Percentiles rank a stretch among this genome's conserved stretches.
These are phyloP conservation scores for Termitomyces sp. DNA, from an alignment of 768 basidiomycete genomes.

Conservation along the genomic window DNA sequence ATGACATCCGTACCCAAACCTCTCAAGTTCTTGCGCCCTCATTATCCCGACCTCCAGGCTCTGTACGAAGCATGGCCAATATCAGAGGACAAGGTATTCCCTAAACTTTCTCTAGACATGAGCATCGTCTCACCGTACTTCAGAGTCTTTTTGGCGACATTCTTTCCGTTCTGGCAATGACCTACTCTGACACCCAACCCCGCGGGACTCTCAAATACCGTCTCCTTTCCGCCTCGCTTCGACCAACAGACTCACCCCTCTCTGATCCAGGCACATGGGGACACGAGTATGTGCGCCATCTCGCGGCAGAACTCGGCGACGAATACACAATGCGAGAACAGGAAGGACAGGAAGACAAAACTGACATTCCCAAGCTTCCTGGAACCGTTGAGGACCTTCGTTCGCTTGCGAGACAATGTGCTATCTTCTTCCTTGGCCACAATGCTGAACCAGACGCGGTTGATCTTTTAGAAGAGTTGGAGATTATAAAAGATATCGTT, in stretches of 20 bases:
- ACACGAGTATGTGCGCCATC: constrained; percentile 96
- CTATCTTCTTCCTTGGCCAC: constrained; percentile 84
- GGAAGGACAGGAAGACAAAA: constrained; percentile 25
- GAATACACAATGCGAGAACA: constrained; percentile 77
- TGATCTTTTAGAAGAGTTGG: constrained; percentile 89
- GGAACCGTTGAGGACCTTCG: constrained; percentile 75
- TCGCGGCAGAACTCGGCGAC: constrained; percentile 94
- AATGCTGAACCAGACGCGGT: constrained; percentile 99
- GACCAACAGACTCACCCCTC: constrained; percentile 59
- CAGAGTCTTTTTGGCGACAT: constrained; percentile 97
- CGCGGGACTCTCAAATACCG: constrained; percentile 94
- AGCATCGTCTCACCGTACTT: constrained; percentile 6
- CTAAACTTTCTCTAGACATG: background rate
- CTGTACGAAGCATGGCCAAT: constrained; percentile 78
- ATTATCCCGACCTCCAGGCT: constrained; percentile 81
- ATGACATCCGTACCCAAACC: constrained; percentile 99
- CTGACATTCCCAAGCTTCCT: constrained; percentile 29
- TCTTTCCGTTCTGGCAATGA: constrained; percentile 98
- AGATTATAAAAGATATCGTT: constrained; percentile 77
- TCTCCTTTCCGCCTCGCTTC: constrained; percentile 70
- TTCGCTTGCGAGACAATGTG: constrained; percentile 75
- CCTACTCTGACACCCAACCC: constrained; percentile 96
- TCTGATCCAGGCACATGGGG: constrained; percentile 97
- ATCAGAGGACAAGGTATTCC: constrained; percentile 70
- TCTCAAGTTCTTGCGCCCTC: constrained; percentile 93